A percentile compares a stretch with the other conserved stretches of the same genome.
Evolutionary conservation across 2,329 filamentous ascomycete genomes (phyloP).

Genomic region (Beauveria brongniartii): DNA sequence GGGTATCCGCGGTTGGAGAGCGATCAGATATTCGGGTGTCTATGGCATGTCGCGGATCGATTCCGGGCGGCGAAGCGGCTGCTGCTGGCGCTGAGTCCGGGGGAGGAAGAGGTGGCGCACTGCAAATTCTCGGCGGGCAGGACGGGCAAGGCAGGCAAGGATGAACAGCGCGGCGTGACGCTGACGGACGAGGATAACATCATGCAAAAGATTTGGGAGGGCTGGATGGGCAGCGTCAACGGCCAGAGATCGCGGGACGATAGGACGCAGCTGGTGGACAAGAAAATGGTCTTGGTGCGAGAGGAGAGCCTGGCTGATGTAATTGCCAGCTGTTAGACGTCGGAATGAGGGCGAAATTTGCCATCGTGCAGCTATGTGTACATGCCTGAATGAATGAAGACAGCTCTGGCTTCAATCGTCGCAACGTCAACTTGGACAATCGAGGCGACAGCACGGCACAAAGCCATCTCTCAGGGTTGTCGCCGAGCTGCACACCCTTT

Average conservation of each 20-base stretch:
- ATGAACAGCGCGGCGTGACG: neutral
- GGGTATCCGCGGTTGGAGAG: slow-evolving; percentile 32
- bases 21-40: slow-evolving; percentile 37
- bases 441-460: neutral
- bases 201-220: slow-evolving; percentile 40
- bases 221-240: slow-evolving; percentile 34
- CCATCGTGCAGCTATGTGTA: neutral
- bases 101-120: slow-evolving; percentile 24
- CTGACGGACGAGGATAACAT: slow-evolving; percentile 26
- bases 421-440: neutral
- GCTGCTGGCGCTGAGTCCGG: slow-evolving; percentile 32
- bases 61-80: slow-evolving; percentile 30
- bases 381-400: neutral
- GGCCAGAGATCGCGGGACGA: slow-evolving; percentile 22
- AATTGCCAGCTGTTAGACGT: slow-evolving; percentile 15
- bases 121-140: neutral
- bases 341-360: neutral
- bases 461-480: neutral
- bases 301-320: slow-evolving; percentile 34
- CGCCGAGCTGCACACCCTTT: neutral
- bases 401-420: neutral
- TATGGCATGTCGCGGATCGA: slow-evolving; percentile 41
- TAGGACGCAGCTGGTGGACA: slow-evolving; percentile 29
- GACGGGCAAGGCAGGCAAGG: slow-evolving; percentile 3
- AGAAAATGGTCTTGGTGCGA: slow-evolving; percentile 35